Evolutionary conservation across 495 filamentous ascomycete genomes (phyloP), one percentile per base, ranked within the genome.

Genomic region (Aspergillus diversus): DNA sequence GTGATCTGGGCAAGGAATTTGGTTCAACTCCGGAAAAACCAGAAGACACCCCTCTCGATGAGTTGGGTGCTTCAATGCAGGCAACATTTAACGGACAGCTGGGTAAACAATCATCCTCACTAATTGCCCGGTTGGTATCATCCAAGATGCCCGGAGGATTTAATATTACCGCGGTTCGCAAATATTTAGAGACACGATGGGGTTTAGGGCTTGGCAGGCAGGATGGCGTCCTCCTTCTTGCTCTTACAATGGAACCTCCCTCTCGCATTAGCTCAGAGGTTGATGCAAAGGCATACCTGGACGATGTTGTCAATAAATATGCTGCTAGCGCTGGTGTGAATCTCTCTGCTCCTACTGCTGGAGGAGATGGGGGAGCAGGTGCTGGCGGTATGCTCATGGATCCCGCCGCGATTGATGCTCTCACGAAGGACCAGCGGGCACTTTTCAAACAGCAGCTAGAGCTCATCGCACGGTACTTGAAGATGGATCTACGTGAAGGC

Each of bases 121-220:
- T 98, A 57, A 89, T 98, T 70, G 94, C 96, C 34, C 87, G 94
- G 63, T 81, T 97, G 71, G 93, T 99, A 33, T 97, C 96, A 5
- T 97, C 95, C 5, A 99, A 99, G 76, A 98, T 99, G 95, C 96
- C 95, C 35, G 96, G 93, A 71, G 95, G 95, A 53, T 99, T 98
- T 84, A 99, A 98, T 73, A 98, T 98, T 72, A 97, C 94, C 67
- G 83, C 89, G 3, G 92, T 95, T 12, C 85, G 94, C 53, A 98
- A 99, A 79, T 95, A 98, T 68, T 75, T 99, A 27, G 92, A 96
- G 78, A 94, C 93, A 6, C 83, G 92, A 72, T 99, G 93, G 92
- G 96, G 95, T 37, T 78, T 99, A 57, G 92, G 82, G 5, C 73
- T 89, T 35, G 96, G 96, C 27, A 84, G 96, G 66, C 95, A 99